Conservation (phyloP, 1,139 yeast species). For the Taphrina deformans region DNA sequence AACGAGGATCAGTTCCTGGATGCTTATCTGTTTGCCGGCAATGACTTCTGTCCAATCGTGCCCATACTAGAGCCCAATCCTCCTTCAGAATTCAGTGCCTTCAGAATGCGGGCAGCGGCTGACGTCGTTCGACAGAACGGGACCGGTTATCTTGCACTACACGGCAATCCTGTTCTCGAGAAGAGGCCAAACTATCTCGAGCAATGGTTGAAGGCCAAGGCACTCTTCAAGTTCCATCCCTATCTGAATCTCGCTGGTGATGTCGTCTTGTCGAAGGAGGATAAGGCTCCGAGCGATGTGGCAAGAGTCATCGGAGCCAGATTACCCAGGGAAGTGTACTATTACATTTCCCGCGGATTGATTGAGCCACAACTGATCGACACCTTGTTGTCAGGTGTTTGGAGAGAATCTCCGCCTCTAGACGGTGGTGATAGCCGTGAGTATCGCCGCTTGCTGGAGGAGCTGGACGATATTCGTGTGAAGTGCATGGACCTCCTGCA, state of each 20-base stretch:
- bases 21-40: conserved; percentile 73
- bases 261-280: conserved; percentile 57
- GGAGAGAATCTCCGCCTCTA: conserved; percentile 66
- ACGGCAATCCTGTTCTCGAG: conserved; percentile 42
- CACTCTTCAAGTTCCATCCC: conserved; percentile 63
- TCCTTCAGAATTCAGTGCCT: conserved; percentile 45
- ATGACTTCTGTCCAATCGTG: conserved; percentile 72
- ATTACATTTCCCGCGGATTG: conserved; percentile 77
- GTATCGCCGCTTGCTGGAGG: conserved; percentile 59
- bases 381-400: conserved; percentile 64
- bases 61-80: conserved; percentile 49
- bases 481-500: conserved; percentile 61
- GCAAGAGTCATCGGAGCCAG: conserved; percentile 83
- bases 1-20: conserved; percentile 33
- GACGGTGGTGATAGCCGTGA: conserved; percentile 56
- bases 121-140: conserved; percentile 53
- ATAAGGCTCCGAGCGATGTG: conserved; percentile 66
- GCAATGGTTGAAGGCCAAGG: conserved; percentile 47
- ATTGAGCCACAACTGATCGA: conserved; percentile 66
- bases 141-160: conserved; percentile 47
- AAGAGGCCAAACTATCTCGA: conserved; percentile 44
- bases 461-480: conserved; percentile 56
- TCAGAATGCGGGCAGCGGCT: conserved; percentile 48
- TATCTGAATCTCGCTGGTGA: conserved; percentile 67
- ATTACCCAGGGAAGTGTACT: conserved; percentile 81